Conservation (phyloP, 1,284 basidiomycete species). For the Cerioporus squamosus region DNA sequence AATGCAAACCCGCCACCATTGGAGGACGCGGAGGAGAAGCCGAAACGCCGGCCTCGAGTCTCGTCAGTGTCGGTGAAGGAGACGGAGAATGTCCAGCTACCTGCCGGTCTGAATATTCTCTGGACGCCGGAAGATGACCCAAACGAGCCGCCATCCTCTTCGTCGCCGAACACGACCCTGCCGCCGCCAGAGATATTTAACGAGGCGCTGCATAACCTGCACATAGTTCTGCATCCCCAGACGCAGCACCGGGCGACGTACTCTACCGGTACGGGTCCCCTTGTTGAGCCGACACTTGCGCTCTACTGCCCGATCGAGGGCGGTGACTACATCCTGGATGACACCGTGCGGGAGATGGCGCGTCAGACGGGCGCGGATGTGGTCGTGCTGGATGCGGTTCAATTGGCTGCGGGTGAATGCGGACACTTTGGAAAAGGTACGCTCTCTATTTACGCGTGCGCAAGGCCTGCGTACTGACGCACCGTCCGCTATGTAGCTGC, state of each 20-base stretch:
- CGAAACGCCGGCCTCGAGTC: slow-evolving; percentile 42
- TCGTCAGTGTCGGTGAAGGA: slow-evolving; percentile 21
- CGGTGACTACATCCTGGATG: slow-evolving; percentile 77
- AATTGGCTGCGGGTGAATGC: slow-evolving; percentile 81
- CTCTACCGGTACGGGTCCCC: slow-evolving; percentile 50
- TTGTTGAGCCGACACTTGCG: slow-evolving; percentile 75
- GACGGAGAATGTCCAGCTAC: slow-evolving; percentile 45
- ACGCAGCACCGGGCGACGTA: slow-evolving; percentile 77
- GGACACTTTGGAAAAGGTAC: slow-evolving; percentile 77
- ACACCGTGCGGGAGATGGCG: slow-evolving; percentile 78
- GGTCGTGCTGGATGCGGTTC: slow-evolving; percentile 78
- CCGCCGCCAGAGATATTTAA: slow-evolving; percentile 67
- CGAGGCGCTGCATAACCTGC: slow-evolving; percentile 72
- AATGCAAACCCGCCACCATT: slow-evolving; percentile 32
- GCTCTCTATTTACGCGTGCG: slow-evolving; percentile 14
- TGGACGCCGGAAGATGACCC: slow-evolving; percentile 55
- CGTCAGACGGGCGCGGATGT: slow-evolving; percentile 76
- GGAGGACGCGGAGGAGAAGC: slow-evolving; percentile 45
- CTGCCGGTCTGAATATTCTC: slow-evolving; percentile 61
- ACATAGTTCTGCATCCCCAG: slow-evolving; percentile 78
- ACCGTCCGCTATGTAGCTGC: slow-evolving; percentile 48
- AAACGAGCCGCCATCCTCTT: slow-evolving; percentile 26
- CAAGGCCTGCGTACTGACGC: not conserved
- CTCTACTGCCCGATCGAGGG: slow-evolving; percentile 88
- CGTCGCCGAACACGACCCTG: slow-evolving; percentile 34